phyloP scores from a whole-genome alignment of 2,329 filamentous ascomycete species.

The Exophiala xenobiotica region DNA sequence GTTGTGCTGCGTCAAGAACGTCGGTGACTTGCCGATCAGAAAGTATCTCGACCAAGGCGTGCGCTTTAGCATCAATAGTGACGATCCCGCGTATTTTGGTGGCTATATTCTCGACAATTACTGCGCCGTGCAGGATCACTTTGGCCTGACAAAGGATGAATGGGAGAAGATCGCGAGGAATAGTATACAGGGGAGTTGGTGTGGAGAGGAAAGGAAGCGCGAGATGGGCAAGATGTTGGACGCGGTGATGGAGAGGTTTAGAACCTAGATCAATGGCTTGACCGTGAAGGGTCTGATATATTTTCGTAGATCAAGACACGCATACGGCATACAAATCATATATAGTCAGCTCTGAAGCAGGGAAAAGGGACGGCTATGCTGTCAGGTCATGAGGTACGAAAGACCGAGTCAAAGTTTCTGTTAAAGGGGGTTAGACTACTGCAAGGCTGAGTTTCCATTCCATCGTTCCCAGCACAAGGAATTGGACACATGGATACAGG shows the following conservation, averaged over 20 bases:
- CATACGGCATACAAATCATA: too few species aligned
- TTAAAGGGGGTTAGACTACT: too few species aligned
- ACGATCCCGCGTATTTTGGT: constrained; percentile 74
- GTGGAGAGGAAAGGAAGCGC: constrained; percentile 60
- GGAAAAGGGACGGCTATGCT: too few species aligned
- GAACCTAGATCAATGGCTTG: neutral
- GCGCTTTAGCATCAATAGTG: constrained; percentile 70
- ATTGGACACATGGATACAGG: too few species aligned
- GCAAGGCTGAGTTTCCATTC: too few species aligned
- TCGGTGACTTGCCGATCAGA: constrained; percentile 61
- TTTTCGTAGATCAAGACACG: too few species aligned
- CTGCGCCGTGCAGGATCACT: constrained; percentile 71
- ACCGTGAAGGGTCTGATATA: too few species aligned
- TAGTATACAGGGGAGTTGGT: constrained; percentile 69
- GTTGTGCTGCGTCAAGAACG: constrained; percentile 54
- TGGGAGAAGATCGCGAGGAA: constrained; percentile 65
- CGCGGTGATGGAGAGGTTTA: constrained; percentile 8
- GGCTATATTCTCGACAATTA: constrained; percentile 75
- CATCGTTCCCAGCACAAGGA: too few species aligned
- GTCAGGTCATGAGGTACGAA: too few species aligned
- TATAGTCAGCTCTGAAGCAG: too few species aligned
- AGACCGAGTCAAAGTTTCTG: too few species aligned
- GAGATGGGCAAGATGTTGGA: constrained; percentile 5
- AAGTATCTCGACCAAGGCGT: constrained; percentile 64
- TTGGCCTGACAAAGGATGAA: constrained; percentile 61